Percentiles rank a stretch among this genome's conserved stretches.
These are phyloP conservation scores for Dictyostelium capitatum DNA, from an alignment of 78 protist genomes.

Conservation along the genomic window DNA sequence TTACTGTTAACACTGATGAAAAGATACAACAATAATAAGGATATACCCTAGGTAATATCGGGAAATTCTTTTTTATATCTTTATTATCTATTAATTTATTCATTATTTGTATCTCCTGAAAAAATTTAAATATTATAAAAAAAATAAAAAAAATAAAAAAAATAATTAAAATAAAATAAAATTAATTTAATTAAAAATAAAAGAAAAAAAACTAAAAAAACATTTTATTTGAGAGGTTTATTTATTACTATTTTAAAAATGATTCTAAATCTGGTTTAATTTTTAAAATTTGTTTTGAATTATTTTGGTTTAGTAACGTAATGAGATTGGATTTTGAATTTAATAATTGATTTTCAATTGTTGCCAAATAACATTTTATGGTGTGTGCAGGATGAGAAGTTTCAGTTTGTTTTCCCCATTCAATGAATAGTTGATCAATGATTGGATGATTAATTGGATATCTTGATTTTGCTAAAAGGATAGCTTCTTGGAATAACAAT, in stretches of 20 bases:
- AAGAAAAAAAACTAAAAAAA: too few species aligned
- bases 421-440: constrained; percentile 7
- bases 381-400: constrained; percentile 15
- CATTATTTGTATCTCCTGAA: too few species aligned
- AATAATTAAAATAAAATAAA: too few species aligned
- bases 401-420: constrained; percentile 58
- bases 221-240: too few species aligned
- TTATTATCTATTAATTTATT: too few species aligned
- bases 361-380: constrained; percentile 49
- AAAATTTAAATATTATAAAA: too few species aligned
- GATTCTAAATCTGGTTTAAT: constrained; percentile 1
- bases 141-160: too few species aligned
- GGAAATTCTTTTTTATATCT: too few species aligned
- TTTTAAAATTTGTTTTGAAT: constrained; percentile 11
- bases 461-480: constrained; percentile 43
- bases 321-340: not conserved
- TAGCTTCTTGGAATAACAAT: constrained; percentile 34
- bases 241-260: not conserved
- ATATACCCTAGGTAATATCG: too few species aligned
- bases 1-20: not conserved
- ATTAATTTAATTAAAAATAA: too few species aligned
- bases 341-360: not conserved
- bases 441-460: constrained; percentile 23
- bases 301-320: not conserved
- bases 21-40: constrained; percentile 1